Evolutionary conservation across 495 filamentous ascomycete species (phyloP).

Genomic region (Penicillium coprophilum): DNA sequence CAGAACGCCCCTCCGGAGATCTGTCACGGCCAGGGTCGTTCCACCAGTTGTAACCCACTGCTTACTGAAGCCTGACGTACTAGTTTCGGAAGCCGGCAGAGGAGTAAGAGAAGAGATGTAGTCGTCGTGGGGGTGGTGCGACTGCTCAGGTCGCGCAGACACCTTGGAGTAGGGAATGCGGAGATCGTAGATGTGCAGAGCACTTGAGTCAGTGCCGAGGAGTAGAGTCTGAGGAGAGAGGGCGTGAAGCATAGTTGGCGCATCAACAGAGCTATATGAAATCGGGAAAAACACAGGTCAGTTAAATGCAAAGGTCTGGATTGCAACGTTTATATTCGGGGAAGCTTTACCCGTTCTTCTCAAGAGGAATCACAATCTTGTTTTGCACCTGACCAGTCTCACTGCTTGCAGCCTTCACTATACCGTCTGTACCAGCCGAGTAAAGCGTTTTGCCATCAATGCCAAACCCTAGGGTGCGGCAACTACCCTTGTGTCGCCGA

Average conservation of each 20-base stretch:
- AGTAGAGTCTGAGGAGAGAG: slow-evolving; percentile 87
- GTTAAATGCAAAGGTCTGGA: slow-evolving; percentile 11
- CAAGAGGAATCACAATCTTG: slow-evolving; percentile 58
- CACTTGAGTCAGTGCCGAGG: slow-evolving; percentile 84
- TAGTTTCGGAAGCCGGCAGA: slow-evolving; percentile 71
- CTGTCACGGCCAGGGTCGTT: slow-evolving; percentile 83
- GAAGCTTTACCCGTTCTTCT: slow-evolving; percentile 39
- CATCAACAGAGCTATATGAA: slow-evolving; percentile 51
- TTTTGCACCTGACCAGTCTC: slow-evolving; percentile 77
- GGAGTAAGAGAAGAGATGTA: slow-evolving; percentile 89
- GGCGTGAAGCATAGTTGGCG: slow-evolving; percentile 72
- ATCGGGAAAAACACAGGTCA: background rate
- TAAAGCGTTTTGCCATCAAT: slow-evolving; percentile 74
- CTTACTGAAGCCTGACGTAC: slow-evolving; percentile 81
- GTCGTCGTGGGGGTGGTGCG: slow-evolving; percentile 83
- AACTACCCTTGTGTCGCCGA: slow-evolving; percentile 87
- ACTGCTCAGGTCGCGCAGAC: slow-evolving; percentile 66
- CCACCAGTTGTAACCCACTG: slow-evolving; percentile 93
- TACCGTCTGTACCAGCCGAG: slow-evolving; percentile 84
- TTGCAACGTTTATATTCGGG: slow-evolving; percentile 11
- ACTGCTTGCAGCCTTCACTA: slow-evolving; percentile 82
- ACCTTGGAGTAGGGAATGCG: slow-evolving; percentile 61
- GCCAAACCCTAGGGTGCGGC: slow-evolving; percentile 73
- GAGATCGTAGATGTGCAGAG: slow-evolving; percentile 87
- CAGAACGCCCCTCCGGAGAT: slow-evolving; percentile 78